A percentile compares a stretch with the other conserved stretches of the same genome.
phyloP scores from a whole-genome alignment of 192 early-diverging fungal genomes.

The Coemansia sp. region DNA sequence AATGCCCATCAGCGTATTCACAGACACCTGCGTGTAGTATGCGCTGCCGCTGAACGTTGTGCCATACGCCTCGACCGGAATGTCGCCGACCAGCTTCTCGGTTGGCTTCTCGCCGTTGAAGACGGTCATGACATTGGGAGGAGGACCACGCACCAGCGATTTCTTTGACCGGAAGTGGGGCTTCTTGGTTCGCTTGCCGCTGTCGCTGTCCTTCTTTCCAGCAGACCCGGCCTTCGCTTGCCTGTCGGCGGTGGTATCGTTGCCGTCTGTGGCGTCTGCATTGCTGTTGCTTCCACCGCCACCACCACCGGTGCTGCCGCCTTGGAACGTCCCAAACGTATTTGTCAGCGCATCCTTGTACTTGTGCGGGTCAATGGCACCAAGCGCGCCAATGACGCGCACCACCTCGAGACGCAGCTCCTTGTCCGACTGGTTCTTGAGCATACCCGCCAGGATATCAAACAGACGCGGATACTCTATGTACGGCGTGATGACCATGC shows the following conservation, averaged over 20 bases:
- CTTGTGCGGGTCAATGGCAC: constrained; percentile 89
- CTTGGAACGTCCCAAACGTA: neutral
- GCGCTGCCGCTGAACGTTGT: constrained; percentile 59
- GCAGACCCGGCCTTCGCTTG: neutral
- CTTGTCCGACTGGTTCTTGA: constrained; percentile 77
- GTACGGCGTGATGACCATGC: constrained; percentile 92
- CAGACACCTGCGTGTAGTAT: constrained; percentile 90
- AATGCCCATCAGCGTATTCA: constrained; percentile 87
- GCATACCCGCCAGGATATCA: constrained; percentile 70
- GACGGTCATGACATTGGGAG: constrained; percentile 32
- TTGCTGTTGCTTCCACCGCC: constrained; percentile 2
- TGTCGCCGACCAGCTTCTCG: constrained; percentile 29
- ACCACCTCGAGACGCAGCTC: constrained; percentile 81
- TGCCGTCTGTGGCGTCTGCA: neutral
- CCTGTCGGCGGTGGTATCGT: neutral
- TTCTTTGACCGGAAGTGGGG: neutral
- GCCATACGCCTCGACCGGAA: constrained; percentile 29
- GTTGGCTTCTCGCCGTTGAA: constrained; percentile 28
- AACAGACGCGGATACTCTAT: constrained; percentile 84
- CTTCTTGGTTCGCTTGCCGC: neutral
- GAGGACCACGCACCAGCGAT: neutral
- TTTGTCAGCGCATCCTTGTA: constrained; percentile 11
- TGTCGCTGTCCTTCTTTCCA: constrained; percentile 1
- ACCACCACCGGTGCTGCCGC: neutral
- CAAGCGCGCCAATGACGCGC: constrained; percentile 90